Percentiles rank a stretch among this genome's conserved stretches.
Conservation (phyloP, 257 asterid genomes). For the Asclepias syriaca region DNA sequence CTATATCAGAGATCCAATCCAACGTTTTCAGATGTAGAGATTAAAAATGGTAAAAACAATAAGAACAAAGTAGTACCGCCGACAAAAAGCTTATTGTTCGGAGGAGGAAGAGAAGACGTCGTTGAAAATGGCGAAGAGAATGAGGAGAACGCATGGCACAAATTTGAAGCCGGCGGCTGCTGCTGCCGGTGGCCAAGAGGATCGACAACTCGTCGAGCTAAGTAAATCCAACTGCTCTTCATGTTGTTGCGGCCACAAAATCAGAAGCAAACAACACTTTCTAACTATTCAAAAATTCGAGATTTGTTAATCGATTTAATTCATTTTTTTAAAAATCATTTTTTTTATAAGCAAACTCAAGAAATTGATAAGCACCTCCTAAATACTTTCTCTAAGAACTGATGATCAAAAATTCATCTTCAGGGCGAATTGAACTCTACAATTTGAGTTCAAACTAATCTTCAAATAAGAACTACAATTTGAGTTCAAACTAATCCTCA, state of each 20-base stretch:
- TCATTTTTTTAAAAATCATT: too few relatives aligned
- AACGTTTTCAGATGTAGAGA: background rate
- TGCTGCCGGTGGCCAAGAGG: background rate
- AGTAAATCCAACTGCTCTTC: background rate
- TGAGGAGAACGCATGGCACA: background rate
- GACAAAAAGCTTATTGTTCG: slow-evolving; percentile 39
- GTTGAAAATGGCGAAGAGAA: background rate
- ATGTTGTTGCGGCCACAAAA: background rate
- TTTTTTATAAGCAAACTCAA: too few relatives aligned
- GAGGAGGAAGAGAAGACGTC: slow-evolving; percentile 12
- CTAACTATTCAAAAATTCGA: too few relatives aligned
- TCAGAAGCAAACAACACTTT: too few relatives aligned
- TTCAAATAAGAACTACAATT: too few relatives aligned
- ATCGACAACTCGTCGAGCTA: slow-evolving; percentile 11
- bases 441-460: too few relatives aligned
- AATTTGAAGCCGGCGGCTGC: background rate
- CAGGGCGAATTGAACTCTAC: too few relatives aligned
- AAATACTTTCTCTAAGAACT: too few relatives aligned
- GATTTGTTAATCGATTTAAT: too few relatives aligned
- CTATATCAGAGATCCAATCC: background rate
- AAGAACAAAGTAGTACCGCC: slow-evolving; percentile 21
- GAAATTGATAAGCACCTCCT: too few relatives aligned
- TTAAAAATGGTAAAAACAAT: background rate
- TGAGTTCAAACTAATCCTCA: too few relatives aligned
- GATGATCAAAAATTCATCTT: too few relatives aligned